These are phyloP conservation scores for Phytophthora brassicae DNA, from an alignment of 352 stramenopile species.

Conservation along the genomic window DNA sequence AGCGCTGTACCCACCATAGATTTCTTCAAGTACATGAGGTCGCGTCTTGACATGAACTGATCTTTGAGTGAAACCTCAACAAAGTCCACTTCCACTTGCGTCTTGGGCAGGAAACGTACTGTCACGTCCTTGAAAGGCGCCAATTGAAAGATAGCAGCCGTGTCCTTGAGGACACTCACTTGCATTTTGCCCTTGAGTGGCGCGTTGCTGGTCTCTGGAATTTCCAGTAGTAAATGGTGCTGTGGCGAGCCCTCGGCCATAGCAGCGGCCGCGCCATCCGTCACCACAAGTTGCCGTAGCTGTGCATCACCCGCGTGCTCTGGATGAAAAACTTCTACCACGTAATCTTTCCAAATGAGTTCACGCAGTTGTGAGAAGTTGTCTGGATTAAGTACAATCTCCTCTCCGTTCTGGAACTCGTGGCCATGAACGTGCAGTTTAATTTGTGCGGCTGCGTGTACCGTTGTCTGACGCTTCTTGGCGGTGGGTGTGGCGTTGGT, in stretches of 20 bases:
- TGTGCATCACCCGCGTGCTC: conserved; percentile 18
- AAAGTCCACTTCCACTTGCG: conserved; percentile 81
- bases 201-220: conserved; percentile 61
- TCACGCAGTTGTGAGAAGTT: conserved; percentile 76
- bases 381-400: conserved; percentile 82
- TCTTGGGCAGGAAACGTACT: conserved; percentile 79
- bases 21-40: conserved; percentile 87
- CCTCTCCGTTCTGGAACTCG: conserved; percentile 81
- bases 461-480: conserved; percentile 46
- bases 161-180: conserved; percentile 84
- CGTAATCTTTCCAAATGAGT: conserved; percentile 69
- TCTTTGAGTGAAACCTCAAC: conserved; percentile 91
- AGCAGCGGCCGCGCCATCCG: conserved; percentile 22
- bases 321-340: conserved; percentile 82
- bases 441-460: conserved; percentile 59
- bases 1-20: conserved; percentile 67
- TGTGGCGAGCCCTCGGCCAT: conserved; percentile 42
- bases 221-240: conserved; percentile 77
- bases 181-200: conserved; percentile 80
- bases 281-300: conserved; percentile 6
- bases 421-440: conserved; percentile 83
- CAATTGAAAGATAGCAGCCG: conserved; percentile 68
- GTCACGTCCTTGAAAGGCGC: conserved; percentile 80
- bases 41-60: conserved; percentile 91
- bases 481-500: conserved; percentile 3